Evolutionary conservation across 306 rosid species (phyloP), one percentile per base, ranked within the genome.

Genomic region (Rubus idaeus): DNA sequence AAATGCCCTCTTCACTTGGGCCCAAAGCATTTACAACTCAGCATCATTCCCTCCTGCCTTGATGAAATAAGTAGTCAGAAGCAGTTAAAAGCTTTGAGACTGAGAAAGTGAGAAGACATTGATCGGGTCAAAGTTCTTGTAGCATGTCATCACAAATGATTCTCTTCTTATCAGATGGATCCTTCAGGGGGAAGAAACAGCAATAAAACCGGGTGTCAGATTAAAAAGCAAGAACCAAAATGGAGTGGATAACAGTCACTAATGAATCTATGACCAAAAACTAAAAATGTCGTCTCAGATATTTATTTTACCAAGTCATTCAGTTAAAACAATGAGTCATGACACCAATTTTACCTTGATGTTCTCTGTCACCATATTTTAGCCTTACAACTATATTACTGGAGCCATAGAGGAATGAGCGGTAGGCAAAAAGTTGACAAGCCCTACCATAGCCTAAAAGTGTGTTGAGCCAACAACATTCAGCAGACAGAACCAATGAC

Each of bases 11-110:
- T 42, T n/a, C 49, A 78, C 2, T 60, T 44, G 68, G 79, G 73
- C 73, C 37, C 81, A 21, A 23, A 68, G 35, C 67, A 23, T 79
- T 56, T 83, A 79, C 80, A 83, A 77, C 56, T 20, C 37, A 12
- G 47, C 63, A 70, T 50, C 58, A n/a, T 56, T 61, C 53, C 68
- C 56, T 61, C 66, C 79, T 42, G 74, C 13, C 70, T 77, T 73
- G 74, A 67, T 57, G 57, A 76, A 77, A 71, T 83, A 67, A 40
- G 65, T 11, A 23, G 70, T 84, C 77, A 61, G 84, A 63, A 63
- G 45, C 68, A 16, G 69, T 39, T 37, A 37, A 30, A 77, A 68
- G 80, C 75, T 68, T 69, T 37, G 79, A 13, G 46, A 77, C 35
- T n/a, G 82, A 72, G 73, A 80, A 23, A 23, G 26, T 23, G 26